Evolutionary conservation across 106 monocot genomes (phyloP), one percentile per base, ranked within the genome.

Genomic region (Acanthochlamys bracteata): DNA sequence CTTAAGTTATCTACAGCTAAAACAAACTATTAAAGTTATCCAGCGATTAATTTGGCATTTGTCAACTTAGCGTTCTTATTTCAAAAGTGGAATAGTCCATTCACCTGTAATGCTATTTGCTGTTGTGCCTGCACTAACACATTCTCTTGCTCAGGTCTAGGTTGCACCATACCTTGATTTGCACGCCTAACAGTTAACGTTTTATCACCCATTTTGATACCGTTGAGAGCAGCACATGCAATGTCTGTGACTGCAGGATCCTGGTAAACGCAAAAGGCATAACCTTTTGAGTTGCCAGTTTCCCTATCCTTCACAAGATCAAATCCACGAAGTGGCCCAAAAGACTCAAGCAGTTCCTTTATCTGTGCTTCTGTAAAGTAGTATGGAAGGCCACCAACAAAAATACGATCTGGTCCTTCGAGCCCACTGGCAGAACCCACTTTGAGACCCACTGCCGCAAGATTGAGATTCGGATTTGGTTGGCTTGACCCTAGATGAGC

Each of bases 121-220:
- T 93, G 92, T 42, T 88, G 92, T 15, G 84, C 92, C 61, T 93
- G 92, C 56, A 93, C 54, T 8, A 93, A 62, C 8, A 88, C 60
- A 65, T 55, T 80, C 66, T 93, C 92, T 65, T 88, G 88, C 62
- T 88, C 88, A 12, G 88, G 82, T 52, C 82, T 79, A 53, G 92
- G 82, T 60, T 84, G 84, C n/a, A 72, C n/a, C 6, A 77, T 41
- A 20, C 92, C 92, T 59, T 88, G 92, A 60, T 88, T 88, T 22
- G 84, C 88, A 41, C 92, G 88, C 57, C 84, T 74, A 45, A 93
- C 92, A 21, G 88, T 93, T 4, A 93, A 77, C 17, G 88, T 93
- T 67, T 93, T 93, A 70, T 93, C 92, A 33, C 92, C 88, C 88
- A 93, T 84, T 64, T 93, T 88, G 24, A 88, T 88, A 14, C 92